Evolutionary conservation across 2,329 filamentous ascomycete genomes (phyloP).

Genomic region (Monosporascus sp.): DNA sequence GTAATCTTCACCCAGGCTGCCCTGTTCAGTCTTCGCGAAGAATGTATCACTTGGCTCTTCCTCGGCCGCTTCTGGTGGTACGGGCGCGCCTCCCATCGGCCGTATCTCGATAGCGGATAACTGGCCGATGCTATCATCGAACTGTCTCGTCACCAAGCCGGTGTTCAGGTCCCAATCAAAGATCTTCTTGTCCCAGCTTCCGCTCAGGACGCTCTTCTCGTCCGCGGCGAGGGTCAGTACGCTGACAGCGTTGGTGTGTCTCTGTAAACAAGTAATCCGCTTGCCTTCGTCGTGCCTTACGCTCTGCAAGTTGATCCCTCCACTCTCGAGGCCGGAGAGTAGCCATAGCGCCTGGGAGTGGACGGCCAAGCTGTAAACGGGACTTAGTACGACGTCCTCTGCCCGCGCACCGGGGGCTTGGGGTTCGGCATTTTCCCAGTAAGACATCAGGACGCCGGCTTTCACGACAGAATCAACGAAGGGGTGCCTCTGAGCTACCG

Average conservation of each 20-base stretch:
- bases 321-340: constrained; percentile 83
- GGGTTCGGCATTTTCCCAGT: constrained; percentile 96
- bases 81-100: constrained; percentile 67
- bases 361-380: constrained; percentile 89
- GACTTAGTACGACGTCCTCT: constrained; percentile 66
- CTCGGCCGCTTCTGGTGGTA: constrained; percentile 66
- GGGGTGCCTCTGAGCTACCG: constrained; percentile 90
- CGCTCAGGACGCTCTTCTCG: constrained; percentile 81
- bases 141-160: constrained; percentile 69
- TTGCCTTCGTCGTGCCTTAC: constrained; percentile 93
- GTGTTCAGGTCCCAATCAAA: constrained; percentile 94
- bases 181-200: constrained; percentile 93
- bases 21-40: constrained; percentile 66
- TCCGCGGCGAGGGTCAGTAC: constrained; percentile 77
- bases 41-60: constrained; percentile 64
- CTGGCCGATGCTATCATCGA: constrained; percentile 73
- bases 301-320: constrained; percentile 87
- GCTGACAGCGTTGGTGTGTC: constrained; percentile 88
- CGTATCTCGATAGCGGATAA: constrained; percentile 84
- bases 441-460: constrained; percentile 87
- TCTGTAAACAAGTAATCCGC: constrained; percentile 72
- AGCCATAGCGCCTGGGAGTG: constrained; percentile 90
- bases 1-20: constrained; percentile 50
- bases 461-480: constrained; percentile 98
- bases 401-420: constrained; percentile 33